phyloP scores from a whole-genome alignment of 768 basidiomycete species.

The Tylopilus sp. region DNA sequence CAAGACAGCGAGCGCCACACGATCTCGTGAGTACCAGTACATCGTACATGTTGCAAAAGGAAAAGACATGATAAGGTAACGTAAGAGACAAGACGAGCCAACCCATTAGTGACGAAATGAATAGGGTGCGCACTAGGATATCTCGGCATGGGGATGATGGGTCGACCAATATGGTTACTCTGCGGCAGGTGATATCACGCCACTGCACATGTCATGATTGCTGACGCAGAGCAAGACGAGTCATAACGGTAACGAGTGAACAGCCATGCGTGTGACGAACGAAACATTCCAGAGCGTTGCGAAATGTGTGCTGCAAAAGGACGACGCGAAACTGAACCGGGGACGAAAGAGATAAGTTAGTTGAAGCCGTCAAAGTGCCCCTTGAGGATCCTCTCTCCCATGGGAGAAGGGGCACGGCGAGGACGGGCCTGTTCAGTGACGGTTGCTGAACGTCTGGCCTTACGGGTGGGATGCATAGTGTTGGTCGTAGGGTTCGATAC shows the following conservation, averaged over 20 bases:
- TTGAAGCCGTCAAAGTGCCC: constrained; percentile 92
- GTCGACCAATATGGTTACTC: constrained; percentile 1
- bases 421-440: constrained; percentile 45
- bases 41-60: constrained; percentile 4
- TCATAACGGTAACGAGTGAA: constrained; percentile 8
- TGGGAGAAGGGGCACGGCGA: constrained; percentile 75
- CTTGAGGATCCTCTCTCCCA: constrained; percentile 89
- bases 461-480: constrained; percentile 26
- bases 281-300: constrained; percentile 6
- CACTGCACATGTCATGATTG: constrained; percentile 5
- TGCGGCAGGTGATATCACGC: constrained; percentile 12
- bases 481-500: constrained; percentile 30
- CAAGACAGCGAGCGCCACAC: not conserved
- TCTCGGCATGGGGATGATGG: constrained; percentile 12
- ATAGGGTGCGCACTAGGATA: constrained; percentile 19
- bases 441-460: constrained; percentile 59
- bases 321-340: not conserved
- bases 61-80: constrained; percentile 1
- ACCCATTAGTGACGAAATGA: constrained; percentile 9
- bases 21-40: not conserved
- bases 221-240: not conserved
- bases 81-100: constrained; percentile 4
- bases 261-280: not conserved
- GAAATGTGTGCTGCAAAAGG: constrained; percentile 1
- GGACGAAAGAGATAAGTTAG: constrained; percentile 32